phyloP scores from a whole-genome alignment of 2,329 filamentous ascomycete species.

The Phoma sp. region DNA sequence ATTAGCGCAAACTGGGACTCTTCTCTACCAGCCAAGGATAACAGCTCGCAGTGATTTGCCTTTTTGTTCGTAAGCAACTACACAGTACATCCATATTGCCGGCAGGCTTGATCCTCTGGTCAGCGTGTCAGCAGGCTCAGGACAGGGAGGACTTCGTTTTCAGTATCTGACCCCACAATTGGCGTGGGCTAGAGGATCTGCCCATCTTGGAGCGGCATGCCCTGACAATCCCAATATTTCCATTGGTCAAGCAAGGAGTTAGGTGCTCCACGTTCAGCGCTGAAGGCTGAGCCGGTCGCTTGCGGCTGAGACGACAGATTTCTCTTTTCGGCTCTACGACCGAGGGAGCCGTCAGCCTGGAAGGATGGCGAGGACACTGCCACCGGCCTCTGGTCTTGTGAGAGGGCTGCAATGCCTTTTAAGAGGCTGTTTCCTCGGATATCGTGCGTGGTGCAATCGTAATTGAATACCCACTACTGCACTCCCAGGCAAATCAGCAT shows the following conservation, averaged over 20 bases:
- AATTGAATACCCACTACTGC: constrained; percentile 13
- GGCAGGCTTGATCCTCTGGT: background rate
- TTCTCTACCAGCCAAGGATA: constrained; percentile 4
- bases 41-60: background rate
- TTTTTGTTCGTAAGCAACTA: background rate
- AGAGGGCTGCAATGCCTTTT: constrained; percentile 10
- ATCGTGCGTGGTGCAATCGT: constrained; percentile 8
- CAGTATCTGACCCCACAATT: constrained; percentile 12
- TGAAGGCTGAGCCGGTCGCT: constrained; percentile 16
- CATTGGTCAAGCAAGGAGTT: constrained; percentile 11
- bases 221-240: constrained; percentile 6
- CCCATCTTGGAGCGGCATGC: constrained; percentile 5
- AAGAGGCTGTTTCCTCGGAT: constrained; percentile 12
- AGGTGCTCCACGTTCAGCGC: constrained; percentile 15
- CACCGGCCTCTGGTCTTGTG: constrained; percentile 7
- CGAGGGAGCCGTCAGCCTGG: constrained; percentile 17
- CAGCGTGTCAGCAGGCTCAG: background rate
- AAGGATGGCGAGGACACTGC: constrained; percentile 11
- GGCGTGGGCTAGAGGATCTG: constrained; percentile 11
- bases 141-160: background rate
- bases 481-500: constrained; percentile 6
- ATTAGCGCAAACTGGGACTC: constrained; percentile 6
- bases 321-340: constrained; percentile 18
- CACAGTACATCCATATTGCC: background rate
- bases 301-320: constrained; percentile 18